These are phyloP conservation scores for Psilocybe cyanescens DNA, from an alignment of 768 basidiomycete species.

Conservation along the genomic window DNA sequence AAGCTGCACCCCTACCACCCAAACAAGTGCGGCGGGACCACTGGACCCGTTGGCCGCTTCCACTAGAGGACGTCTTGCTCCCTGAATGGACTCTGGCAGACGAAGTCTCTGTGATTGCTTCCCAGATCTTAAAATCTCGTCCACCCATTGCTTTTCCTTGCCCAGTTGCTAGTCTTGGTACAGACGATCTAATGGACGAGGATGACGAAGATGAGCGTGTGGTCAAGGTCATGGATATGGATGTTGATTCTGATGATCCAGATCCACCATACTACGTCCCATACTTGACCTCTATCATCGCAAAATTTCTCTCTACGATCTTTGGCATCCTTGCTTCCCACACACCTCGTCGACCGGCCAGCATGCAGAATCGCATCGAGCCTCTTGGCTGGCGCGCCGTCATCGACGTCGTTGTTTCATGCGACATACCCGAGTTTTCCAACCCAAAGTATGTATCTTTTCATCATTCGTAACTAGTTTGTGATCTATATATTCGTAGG, in stretches of 20 bases:
- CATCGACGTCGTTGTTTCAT: conserved; percentile 52
- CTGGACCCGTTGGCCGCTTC: conserved; percentile 83
- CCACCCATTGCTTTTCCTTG: conserved; percentile 18
- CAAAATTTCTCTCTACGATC: conserved; percentile 51
- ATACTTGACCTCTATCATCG: conserved; percentile 45
- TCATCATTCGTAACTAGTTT: conserved; percentile 2
- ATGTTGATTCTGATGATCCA: conserved; percentile 34
- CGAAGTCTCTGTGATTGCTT: conserved; percentile 58
- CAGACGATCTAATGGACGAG: conserved; percentile 25
- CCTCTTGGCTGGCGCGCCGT: conserved; percentile 69
- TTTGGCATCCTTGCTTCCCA: conserved; percentile 59
- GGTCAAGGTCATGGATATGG: conserved; percentile 20
- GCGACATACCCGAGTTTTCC: conserved; percentile 36
- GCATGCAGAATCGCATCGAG: conserved; percentile 66
- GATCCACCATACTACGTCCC: conserved; percentile 33
- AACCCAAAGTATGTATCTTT: conserved; percentile 38
- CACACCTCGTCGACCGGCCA: conserved; percentile 55
- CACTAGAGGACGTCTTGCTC: conserved; percentile 57
- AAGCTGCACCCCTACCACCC: conserved; percentile 7
- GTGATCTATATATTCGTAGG: conserved; percentile 24
- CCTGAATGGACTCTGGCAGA: conserved; percentile 78
- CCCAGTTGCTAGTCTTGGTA: conserved; percentile 3
- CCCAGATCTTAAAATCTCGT: conserved; percentile 34
- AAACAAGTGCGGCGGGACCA: conserved; percentile 40
- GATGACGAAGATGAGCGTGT: conserved; percentile 20